Base-by-base conservation (phyloP, 2,329 filamentous ascomycete species). In the Alternaria atra region DNA sequence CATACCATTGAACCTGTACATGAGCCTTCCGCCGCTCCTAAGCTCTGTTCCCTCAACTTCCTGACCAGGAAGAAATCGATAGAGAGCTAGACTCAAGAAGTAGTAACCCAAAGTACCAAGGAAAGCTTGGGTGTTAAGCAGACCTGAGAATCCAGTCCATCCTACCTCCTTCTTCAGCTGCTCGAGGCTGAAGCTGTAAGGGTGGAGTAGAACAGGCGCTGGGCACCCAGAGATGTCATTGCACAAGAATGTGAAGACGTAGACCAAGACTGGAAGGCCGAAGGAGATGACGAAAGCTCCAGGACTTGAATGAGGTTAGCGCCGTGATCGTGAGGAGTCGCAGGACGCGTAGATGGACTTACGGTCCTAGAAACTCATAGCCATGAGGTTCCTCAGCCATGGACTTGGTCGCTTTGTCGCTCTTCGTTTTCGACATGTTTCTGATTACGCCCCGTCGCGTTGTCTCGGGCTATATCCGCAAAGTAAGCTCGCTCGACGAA, bases 171-270 rank as follows among this genome's bases (percentile, higher is more conserved):
- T 77, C 82, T 94, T 95, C 69, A 97, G 82, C 70, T 87, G 86
- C 20, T 90, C 86, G 48, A 93, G 82, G 42, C 89, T 89, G 61
- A 97, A 81, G 8, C 87, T 90, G 58, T 86, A 89, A 32, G 91
- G 93, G 68, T 86, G 84, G 37, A 97, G 85, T 8, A 94, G 84
- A 4, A 91, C 93, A 4, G 94, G 93, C 3, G 92, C 90, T 47
- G 94, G 95, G 76, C 95, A 98, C 60, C 95, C 94, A 8, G 92
- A 90, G 65, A 96, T 84, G 78, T 98, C 94, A 81, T 97, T 98
- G 85, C 94, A 97, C 72, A 90, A 84, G 75, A 97, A 97, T 47
- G 89, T 86, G 75, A 94, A 90, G 70, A 89, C 77, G 80, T 95
- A 97, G 70, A 93, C 87, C 66, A 94, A 85, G 42, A 93, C 62